phyloP scores from a whole-genome alignment of 495 filamentous ascomycete genomes.

The Cercophora samala region DNA sequence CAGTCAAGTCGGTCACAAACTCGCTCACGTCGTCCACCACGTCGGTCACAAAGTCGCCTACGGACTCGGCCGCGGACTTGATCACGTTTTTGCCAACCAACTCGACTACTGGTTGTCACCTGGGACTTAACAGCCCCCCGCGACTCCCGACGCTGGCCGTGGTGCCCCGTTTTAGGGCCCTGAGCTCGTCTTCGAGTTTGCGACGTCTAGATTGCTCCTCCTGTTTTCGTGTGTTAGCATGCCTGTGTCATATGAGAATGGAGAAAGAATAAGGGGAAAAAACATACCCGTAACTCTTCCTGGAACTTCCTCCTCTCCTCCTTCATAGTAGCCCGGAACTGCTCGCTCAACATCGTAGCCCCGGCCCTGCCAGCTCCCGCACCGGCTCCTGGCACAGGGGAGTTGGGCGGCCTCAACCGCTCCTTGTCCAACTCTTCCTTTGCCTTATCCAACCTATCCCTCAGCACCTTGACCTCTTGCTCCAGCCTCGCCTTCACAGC shows the following conservation, averaged over 20 bases:
- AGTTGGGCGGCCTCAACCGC: conserved; percentile 34
- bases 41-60: neutral
- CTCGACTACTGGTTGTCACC: conserved; percentile 1
- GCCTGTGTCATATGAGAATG: neutral
- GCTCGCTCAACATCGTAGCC: conserved; percentile 38
- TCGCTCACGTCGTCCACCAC: neutral
- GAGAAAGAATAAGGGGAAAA: conserved; percentile 1
- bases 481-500: conserved; percentile 34
- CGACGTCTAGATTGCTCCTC: conserved; percentile 47
- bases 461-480: conserved; percentile 35
- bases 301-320: conserved; percentile 53
- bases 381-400: conserved; percentile 9
- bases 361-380: conserved; percentile 24
- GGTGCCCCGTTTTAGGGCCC: conserved; percentile 30
- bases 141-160: neutral
- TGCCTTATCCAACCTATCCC: conserved; percentile 35
- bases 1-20: neutral
- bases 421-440: conserved; percentile 47
- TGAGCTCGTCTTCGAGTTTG: conserved; percentile 47
- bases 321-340: conserved; percentile 44
- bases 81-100: neutral
- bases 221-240: conserved; percentile 30
- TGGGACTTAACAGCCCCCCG: conserved; percentile 1
- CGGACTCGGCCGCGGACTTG: neutral
- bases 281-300: conserved; percentile 48